Conservation (phyloP, 768 basidiomycete species). For the Boletus eberwhitei region DNA sequence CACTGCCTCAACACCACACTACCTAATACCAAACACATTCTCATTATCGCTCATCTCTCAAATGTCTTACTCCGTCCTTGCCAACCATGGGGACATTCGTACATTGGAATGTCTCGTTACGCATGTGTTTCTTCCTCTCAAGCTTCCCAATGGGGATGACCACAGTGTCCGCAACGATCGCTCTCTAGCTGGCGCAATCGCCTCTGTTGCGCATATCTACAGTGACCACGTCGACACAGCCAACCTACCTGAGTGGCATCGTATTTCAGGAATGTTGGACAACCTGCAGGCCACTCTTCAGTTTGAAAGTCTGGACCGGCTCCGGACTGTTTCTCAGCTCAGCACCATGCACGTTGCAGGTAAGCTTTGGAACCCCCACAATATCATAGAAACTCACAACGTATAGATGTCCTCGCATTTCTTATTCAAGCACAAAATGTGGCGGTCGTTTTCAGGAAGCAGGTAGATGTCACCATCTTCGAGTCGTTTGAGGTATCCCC, state of each 20-base stretch:
- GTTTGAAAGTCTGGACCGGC: neutral
- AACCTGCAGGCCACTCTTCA: conserved; percentile 15
- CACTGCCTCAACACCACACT: neutral
- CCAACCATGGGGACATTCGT: neutral
- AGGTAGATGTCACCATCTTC: conserved; percentile 28
- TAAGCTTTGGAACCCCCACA: neutral
- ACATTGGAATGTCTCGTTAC: conserved; percentile 33
- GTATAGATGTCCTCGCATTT: conserved; percentile 37
- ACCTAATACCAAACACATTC: neutral
- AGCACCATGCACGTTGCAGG: conserved; percentile 17
- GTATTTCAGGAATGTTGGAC: conserved; percentile 30
- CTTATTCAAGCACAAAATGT: conserved; percentile 32
- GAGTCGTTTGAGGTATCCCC: conserved; percentile 49
- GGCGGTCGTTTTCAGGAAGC: conserved; percentile 38
- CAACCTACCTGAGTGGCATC: conserved; percentile 27
- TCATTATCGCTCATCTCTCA: neutral
- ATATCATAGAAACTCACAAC: neutral
- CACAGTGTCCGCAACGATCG: conserved; percentile 21
- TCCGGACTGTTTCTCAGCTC: conserved; percentile 19
- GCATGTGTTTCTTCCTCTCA: conserved; percentile 43
- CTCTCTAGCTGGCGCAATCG: conserved; percentile 22
- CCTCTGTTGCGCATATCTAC: conserved; percentile 22
- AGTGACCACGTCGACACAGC: neutral
- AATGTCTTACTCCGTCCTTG: conserved; percentile 10
- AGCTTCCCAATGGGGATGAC: conserved; percentile 39